A percentile compares a stretch with the other conserved stretches of the same genome.
phyloP scores from a whole-genome alignment of 345 rosid genomes.

The Moringa oleifera region DNA sequence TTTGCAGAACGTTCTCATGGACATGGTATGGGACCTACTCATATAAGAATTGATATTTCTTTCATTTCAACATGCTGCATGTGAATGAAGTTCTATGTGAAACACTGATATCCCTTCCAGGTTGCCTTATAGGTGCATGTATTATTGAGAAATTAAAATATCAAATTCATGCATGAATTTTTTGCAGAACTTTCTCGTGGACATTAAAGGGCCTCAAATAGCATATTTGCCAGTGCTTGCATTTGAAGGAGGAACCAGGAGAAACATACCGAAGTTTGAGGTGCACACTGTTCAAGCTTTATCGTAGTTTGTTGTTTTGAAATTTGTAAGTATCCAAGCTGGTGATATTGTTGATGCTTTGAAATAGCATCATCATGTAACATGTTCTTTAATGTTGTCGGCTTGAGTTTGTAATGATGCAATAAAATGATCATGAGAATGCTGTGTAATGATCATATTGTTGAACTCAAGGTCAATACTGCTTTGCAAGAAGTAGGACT shows the following conservation, averaged over 20 bases:
- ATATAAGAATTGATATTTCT: no score
- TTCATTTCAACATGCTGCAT: no score
- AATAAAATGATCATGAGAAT: no score
- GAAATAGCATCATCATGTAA: not conserved
- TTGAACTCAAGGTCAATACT: not conserved
- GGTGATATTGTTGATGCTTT: not conserved
- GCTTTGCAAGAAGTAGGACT: not conserved
- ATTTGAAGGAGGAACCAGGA: constrained; percentile 82
- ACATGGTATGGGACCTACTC: no score
- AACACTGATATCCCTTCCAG: no score
- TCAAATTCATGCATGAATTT: no score
- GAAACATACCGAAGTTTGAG: constrained; percentile 75
- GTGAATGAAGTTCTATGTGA: no score
- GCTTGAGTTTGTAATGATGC: no score
- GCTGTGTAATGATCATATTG: not conserved
- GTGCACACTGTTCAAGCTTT: constrained; percentile 18
- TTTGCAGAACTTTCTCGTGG: constrained; percentile 64
- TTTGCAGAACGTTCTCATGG: no score
- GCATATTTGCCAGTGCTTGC: constrained; percentile 80
- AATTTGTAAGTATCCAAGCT: not conserved
- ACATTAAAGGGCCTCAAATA: constrained; percentile 68
- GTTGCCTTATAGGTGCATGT: no score
- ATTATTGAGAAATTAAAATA: no score
- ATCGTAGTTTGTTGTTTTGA: not conserved
- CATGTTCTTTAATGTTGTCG: no score